Evolutionary conservation across 208 protist genomes (phyloP), one percentile per base, ranked within the genome.

Genomic region (Wallacemonas collosoma): DNA sequence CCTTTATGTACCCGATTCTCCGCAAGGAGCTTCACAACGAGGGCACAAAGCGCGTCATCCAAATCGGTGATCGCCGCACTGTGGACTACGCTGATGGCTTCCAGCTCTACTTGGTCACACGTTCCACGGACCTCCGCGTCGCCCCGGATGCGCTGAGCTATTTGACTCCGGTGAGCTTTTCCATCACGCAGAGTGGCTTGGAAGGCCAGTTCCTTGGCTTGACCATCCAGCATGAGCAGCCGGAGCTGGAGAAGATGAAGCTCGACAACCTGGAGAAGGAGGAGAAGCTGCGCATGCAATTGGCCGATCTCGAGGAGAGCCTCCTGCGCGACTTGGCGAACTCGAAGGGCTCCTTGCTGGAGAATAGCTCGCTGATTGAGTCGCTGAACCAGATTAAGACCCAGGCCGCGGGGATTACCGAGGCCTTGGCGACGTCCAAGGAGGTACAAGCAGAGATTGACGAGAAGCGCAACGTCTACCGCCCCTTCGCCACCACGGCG

Each of bases 11-110:
- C 76, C 95, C 98, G 38, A 73, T 99, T 14, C 77, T 99, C 15
- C 86, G 98, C 9, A 89, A 90, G 40, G 97, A 99, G 70, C 77
- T 99, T 12, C 73, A 93, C 50, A 88, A 80, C 60, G 91, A 98
- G 57, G 68, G 95, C 4, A 82, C 93, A 6, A 98, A 98, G 72
- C 81, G 84, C 38, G 89, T 97, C 9, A 93, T 99, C 66, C 94
- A 98, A 71, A 93, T 99, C 57, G 98, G 98, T 68, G 98, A 99
- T 47, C 98, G 98, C 65, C 88, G 93, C 61, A 88, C 90, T 55
- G 89, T 99, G 5, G 98, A 99, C 79, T 99, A 98, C 81, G 93
- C 93, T 12, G 97, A 99, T 44, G 88, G 97, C 17, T 99, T 99
- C 77, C 89, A 93, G 73, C 66, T 99, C 2, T 99, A 95, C 80